Evolutionary conservation across 139 green algal genomes (phyloP), one percentile per base, ranked within the genome.

Genomic region (Haematococcus sp.): DNA sequence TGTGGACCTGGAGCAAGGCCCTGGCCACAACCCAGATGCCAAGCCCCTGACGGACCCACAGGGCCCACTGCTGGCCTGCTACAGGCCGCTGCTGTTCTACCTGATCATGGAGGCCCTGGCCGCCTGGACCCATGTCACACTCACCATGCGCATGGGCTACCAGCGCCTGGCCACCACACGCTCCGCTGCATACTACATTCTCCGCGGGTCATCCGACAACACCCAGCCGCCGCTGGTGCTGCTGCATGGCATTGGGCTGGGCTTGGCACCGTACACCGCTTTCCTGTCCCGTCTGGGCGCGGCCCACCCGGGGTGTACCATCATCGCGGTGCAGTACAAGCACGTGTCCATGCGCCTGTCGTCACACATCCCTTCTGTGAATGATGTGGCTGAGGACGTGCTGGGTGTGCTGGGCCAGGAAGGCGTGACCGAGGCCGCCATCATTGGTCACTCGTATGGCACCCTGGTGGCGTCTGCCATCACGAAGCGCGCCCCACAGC

Each of bases 231-330:
- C 84, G 13, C 73, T 90, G 0, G 73, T 90, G 22, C 86, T 90
- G 46, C 59, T 88, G 40, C 84, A 90, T 49, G 84, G 84, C 35
- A 82, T 90, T 35, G 84, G 84, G 20, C 35, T 84, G n/a, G 84
- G 84, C 23, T 73, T 87, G 33, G 52, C 83, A 32, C 81, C 81
- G 16, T 90, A 90, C 76, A 55, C 75, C 28, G 71, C 59, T 4
- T 75, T 90, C 60, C 74, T 84, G 31, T 27, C 65, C 22, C 71
- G 75, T 0, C 52, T 79, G 25, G 74, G 71, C n/a, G 70, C 70
- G 3, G 71, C 44, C 17, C 54, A 44, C 25, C n/a, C 69, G 7
- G 69, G 32, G 23, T 54, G 69, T 27, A 56, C 69, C 23, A 40
- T 75, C 34, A 58, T 84, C 1, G 79, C 83, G 1, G 59, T 90